Evolutionary conservation across 139 green algal species (phyloP).

Genomic region (Volvox reticuliferus): DNA sequence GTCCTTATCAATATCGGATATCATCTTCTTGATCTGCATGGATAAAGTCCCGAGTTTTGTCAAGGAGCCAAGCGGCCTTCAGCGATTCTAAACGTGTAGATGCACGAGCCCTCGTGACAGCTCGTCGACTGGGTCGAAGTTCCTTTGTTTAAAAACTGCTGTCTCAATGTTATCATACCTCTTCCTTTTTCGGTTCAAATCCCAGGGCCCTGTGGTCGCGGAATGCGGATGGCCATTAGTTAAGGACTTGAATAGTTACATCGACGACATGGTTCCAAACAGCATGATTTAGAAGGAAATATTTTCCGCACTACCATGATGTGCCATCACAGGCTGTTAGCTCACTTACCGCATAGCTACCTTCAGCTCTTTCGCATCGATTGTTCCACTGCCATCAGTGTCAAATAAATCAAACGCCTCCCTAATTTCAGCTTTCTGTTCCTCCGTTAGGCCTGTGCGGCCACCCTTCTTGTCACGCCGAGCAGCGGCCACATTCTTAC

Average conservation of each 20-base stretch:
- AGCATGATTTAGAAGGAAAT: too few relatives aligned
- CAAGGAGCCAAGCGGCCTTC: neutral
- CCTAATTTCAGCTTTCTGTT: slow-evolving; percentile 98
- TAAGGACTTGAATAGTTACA: too few relatives aligned
- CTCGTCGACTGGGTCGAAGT: too few relatives aligned
- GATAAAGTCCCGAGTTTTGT: neutral
- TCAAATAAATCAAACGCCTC: slow-evolving; percentile 99
- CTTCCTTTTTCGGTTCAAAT: slow-evolving; percentile 99
- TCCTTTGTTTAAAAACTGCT: too few relatives aligned
- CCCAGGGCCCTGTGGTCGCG: slow-evolving; percentile 77
- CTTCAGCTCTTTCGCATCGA: slow-evolving; percentile 94
- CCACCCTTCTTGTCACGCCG: slow-evolving; percentile 70
- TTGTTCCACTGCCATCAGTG: slow-evolving; percentile 96
- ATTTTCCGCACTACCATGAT: too few relatives aligned
- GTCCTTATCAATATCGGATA: slow-evolving; percentile 97
- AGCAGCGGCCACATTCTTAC: slow-evolving; percentile 9
- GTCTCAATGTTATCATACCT: slow-evolving; percentile 52
- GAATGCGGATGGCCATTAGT: too few relatives aligned
- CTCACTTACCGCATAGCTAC: slow-evolving; percentile 76
- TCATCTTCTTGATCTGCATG: slow-evolving; percentile 95
- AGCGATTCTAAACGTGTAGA: neutral
- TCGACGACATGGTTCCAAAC: too few relatives aligned
- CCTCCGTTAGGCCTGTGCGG: slow-evolving; percentile 89
- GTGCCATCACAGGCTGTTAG: too few relatives aligned
- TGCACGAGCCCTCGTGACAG: neutral